These are phyloP conservation scores for Dendrobium huoshanense DNA, from an alignment of 106 monocot species.

Conservation along the genomic window DNA sequence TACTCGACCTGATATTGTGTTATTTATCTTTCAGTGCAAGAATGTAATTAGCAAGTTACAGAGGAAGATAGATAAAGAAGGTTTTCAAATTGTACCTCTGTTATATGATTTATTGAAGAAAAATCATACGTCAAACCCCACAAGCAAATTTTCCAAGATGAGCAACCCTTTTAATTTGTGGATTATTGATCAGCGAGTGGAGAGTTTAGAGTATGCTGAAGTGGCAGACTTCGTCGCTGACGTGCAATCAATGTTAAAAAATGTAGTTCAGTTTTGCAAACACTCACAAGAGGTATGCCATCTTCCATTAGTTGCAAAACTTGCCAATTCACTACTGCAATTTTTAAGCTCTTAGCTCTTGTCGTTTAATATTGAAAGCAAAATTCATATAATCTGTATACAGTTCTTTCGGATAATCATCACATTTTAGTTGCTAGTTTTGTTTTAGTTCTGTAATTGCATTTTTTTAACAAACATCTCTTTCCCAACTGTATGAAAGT, in stretches of 20 bases:
- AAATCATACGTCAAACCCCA: conserved; percentile 34
- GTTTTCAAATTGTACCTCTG: conserved; percentile 57
- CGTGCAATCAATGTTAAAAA: conserved; percentile 75
- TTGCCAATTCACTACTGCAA: not conserved
- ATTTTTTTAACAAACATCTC: not conserved
- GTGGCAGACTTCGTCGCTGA: conserved; percentile 69
- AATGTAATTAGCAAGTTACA: conserved; percentile 86
- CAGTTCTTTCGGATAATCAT: too few relatives aligned
- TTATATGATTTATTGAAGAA: conserved; percentile 65
- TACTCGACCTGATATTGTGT: not conserved
- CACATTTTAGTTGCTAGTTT: too few relatives aligned
- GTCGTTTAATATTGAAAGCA: not conserved
- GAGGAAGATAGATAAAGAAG: conserved; percentile 79
- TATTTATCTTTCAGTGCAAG: conserved; percentile 57
- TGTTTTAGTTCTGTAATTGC: not conserved
- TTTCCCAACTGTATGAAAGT: not conserved
- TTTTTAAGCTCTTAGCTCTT: not conserved
- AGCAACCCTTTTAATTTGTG: conserved; percentile 49
- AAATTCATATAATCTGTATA: not conserved
- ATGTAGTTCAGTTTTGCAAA: conserved; percentile 51
- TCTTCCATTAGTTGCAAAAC: not conserved
- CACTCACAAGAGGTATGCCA: conserved; percentile 56
- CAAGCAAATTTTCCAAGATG: conserved; percentile 8
- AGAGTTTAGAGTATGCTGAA: conserved; percentile 56
- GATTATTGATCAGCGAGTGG: conserved; percentile 77